Base-by-base conservation (phyloP, 2,329 filamentous ascomycete genomes). In the Saccharata proteae region DNA sequence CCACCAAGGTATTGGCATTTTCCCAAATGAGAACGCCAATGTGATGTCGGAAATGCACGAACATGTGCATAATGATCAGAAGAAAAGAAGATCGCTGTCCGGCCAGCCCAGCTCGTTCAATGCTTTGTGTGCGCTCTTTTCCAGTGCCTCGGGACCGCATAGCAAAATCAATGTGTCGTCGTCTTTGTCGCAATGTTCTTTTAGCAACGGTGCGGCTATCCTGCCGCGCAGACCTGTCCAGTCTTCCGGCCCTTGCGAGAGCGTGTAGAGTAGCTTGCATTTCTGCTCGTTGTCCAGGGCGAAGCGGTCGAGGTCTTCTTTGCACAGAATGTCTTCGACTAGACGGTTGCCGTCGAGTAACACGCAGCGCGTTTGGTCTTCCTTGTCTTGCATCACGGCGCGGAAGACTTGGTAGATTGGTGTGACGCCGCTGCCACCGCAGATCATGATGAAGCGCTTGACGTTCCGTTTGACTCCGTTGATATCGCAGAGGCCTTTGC, bases 351-450 rank as follows among this genome's bases (percentile, higher is more conserved):
- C 83, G 45, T 93, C 68, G 1, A 94, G 59, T 0, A 94, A 65
- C 2, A 79, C 57, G 46, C 83, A 93, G 2, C 52, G 58, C 0
- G 81, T 90, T 6, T 53, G 42, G 46, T 88, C 81, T 0, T 61
- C 50, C 2, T 50, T 43, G 39, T 88, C 73, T 26, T 68, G 63
- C 52, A 85, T 68, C 0, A 92, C 71, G 0, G 81, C 78, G 5
- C 81, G 65, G 31, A 92, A 61, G 3, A 93, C 80, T 47, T 90
- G 81, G 50, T 77, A 90, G 40, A 93, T 81, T 0, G 86, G 86
- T n/a, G 86, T 93, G 46, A 94, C 80, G 1, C 86, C 86, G n/a
- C 74, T 82, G 5, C 86, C 86, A 10, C 71, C 86, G 44, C 82
- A 90, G 18, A 93, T 75, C 84, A 93, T 93, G 48, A 80, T 64